Evolutionary conservation across 2,329 filamentous ascomycete species (phyloP), one percentile per base, ranked within the genome.

Genomic region (Fusarium humuli): DNA sequence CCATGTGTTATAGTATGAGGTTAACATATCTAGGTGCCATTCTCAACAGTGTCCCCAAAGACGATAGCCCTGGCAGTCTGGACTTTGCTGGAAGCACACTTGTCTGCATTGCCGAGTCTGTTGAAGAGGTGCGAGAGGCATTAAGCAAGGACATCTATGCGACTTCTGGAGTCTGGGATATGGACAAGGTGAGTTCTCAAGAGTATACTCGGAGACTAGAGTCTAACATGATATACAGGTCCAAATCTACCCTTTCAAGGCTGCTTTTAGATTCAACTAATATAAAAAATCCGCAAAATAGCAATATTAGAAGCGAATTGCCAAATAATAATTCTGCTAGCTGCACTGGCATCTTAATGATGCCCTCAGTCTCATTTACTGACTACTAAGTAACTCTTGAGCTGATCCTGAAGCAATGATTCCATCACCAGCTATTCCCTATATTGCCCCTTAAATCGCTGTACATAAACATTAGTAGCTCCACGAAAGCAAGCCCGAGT

Each of bases 1-100:
- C 18, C 12, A 10, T 9, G 6, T 8, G 9, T 16, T 3, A 18
- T 9, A 9, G n/a, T 18, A 23, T 8, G 22, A 45, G 12, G 40
- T 58, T 61, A 20, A 65, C 20, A 13, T 30, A 6, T 10, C 14
- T 9, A 90, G 92, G 92, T 44, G 92, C 91, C 23, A 83, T 91
- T 55, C 82, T 95, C 10, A 86, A 91, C 44, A 85, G 88, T 11
- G 84, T 91, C 37, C 91, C 92, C 34, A 83, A 87, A 8, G 87
- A 91, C 61, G 85, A 91, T 25, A 81, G 86, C 54, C 78, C 84
- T 12, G 80, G 82, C 7, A 87, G 85, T 22, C 86, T 88, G 45
- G 89, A 91, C 77, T 94, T 96, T 81, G 88, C 88, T 69, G 94
- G 93, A 44, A 94, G 91, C 77, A 88, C 90, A 20, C 82, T 96